Evolutionary conservation across 257 asterid species (phyloP), one percentile per base, ranked within the genome.

Genomic region (Perilla frutescens): DNA sequence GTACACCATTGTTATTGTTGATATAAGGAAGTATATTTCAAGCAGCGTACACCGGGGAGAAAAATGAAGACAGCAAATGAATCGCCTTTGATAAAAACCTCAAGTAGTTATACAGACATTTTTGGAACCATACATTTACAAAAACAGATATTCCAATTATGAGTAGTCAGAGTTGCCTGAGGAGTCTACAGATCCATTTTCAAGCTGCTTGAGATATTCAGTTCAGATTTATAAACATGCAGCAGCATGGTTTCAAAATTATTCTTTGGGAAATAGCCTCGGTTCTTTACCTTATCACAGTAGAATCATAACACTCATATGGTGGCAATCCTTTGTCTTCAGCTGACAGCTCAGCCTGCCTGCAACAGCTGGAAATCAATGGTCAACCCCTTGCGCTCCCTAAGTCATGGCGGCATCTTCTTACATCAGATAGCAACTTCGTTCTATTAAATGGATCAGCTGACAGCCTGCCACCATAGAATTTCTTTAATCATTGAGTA

Each of bases 341-440:
- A 77, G 77, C 70, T 29, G 71, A 59, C 78, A 78, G 74, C 78
- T 39, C 49, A 66, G 66, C 67, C 62, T 59, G 75, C 41, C 9
- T 15, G 68, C 49, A 66, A 66, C 75, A 66, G 82, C 78, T 67
- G 70, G 71, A 66, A 66, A 66, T 78, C 70, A 51, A 70, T 58
- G 41, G 70, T 67, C 79, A 75, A 67, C 39, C 14, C 55, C 50
- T 8, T 14, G 34, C 45, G 78, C 78, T 43, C 66, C 32, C 43
- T 15, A 74, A 54, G 68, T 58, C 74, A 67, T 14, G 74, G 48
- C 12, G 62, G 72, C 66, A 67, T 68, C 76, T 67, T 68, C 71
- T 68, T 58, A 64, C 59, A 48, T 77, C 36, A 57, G 34, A 65
- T n/a, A 13, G 59, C 15, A 44, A 59, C 20, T 43, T 60, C 54